Evolutionary conservation across 371 early-diverging fungal genomes (phyloP), one percentile per base, ranked within the genome.

Genomic region (Haplosporangium sp.): DNA sequence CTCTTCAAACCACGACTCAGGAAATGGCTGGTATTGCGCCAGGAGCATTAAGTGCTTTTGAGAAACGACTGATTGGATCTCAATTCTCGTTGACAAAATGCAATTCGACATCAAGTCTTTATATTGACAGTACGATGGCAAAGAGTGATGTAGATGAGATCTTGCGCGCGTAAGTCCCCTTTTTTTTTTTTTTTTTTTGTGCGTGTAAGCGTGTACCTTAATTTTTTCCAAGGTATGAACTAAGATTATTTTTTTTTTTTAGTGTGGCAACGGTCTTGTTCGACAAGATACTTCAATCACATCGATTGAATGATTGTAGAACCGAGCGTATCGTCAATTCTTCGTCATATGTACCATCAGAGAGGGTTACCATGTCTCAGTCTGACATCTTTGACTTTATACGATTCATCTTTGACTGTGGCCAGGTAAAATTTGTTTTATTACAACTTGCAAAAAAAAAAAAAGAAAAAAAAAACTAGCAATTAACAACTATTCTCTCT

Each of bases 331-430:
- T 79, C 59, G 48, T 79, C 59, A 79, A 79, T 53, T 79, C 74
- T 3, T 71, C 79, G 2, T 79, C 79, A 0, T 79, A 74, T 57
- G 57, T 65, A 7, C 65, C 74, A 15, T 70, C 79, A 0, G 71
- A 74, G 20, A 71, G 63, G 7, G 79, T 79, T 9, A 27, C 65
- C 35, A 79, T 79, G 79, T 61, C 71, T n/a, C 74, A 68, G 13
- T 67, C 74, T 38, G 74, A 79, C 47, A 76, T 82, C 64, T 82
- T 82, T 76, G 82, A 82, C 47, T 77, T 79, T 60, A 79, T 79
- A 74, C 67, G 79, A 17, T 79, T 79, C 62, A 79, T 90, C 45
- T 86, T 90, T 82, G 87, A 87, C 53, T 85, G 87, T 66, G 87
- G 87, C 34, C 84, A 84, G 76, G 88, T 88, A 87, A 19, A 27